Evolutionary conservation across 2,329 filamentous ascomycete genomes (phyloP), one percentile per base, ranked within the genome.

Genomic region (Colletotrichum simmondsii): DNA sequence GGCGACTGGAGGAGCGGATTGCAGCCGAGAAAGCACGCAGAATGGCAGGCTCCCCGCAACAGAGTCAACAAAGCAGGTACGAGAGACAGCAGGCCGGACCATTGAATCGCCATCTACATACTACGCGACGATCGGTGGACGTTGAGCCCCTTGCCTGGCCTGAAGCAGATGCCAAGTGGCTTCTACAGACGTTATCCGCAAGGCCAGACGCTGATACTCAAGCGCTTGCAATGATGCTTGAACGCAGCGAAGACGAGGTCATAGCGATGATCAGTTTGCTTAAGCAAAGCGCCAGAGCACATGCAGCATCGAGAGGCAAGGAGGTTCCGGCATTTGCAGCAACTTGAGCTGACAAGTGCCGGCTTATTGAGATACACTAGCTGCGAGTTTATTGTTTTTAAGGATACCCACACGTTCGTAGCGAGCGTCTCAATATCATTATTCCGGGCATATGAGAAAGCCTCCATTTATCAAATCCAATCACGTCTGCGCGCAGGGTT

Each of bases 401-500:
- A 61, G 56, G 71, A 73, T 71, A 73, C 71, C 71, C 71, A 24
- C 30, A 22, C 30, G 22, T 56, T 30, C 56, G 8, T 32, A 30
- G 52, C 19, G 8, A 49, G 42, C 42, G 42, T 49, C 42, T 7
- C 42, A 49, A n/a, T 49, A 22, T 49, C 42, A 49, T n/a, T 11
- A 49, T 4, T 49, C 8, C 19, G 19, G 19, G 42, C 42, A 49
- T n/a, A 49, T 22, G 19, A 49, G 16, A 22, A n/a, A 49, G 42
- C 42, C 19, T 49, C 16, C 3, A 22, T 11, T 22, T 2, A 49
- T n/a, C 42, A 22, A 11, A n/a, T 10, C 11, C 42, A 4, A 8
- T 49, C 42, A n/a, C 22, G 19, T 49, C 42, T 11, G 42, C 42
- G 65, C 81, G 82, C 0, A 32, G 64, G 59, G 81, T 81, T 0